phyloP scores from a whole-genome alignment of 1,284 basidiomycete species.

The Xanthoconium separans region DNA sequence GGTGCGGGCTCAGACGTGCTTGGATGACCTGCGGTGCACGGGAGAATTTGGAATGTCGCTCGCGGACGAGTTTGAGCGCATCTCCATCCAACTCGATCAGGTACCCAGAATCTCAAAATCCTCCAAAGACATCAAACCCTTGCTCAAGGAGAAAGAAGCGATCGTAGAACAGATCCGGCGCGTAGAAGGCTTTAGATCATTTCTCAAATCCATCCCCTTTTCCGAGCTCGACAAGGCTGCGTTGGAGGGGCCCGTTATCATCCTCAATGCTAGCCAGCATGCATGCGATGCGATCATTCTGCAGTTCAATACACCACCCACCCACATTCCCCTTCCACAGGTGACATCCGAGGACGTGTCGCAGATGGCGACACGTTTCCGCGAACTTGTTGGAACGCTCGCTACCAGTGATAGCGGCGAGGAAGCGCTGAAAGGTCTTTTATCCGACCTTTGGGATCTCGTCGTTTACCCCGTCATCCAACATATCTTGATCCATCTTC shows the following conservation, averaged over 20 bases:
- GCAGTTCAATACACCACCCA: constrained; percentile 7
- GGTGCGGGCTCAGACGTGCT: constrained; percentile 18
- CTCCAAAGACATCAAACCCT: constrained; percentile 15
- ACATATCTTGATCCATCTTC: constrained; percentile 12
- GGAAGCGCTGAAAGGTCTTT: constrained; percentile 13
- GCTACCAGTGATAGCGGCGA: neutral
- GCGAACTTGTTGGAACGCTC: constrained; percentile 9
- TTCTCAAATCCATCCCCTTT: constrained; percentile 26
- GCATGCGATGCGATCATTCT: constrained; percentile 32
- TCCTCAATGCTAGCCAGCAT: constrained; percentile 24
- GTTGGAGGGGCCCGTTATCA: constrained; percentile 36
- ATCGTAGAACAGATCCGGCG: constrained; percentile 27
- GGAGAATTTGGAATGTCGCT: constrained; percentile 19
- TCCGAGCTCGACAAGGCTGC: constrained; percentile 29
- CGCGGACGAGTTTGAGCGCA: constrained; percentile 25
- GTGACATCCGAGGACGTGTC: constrained; percentile 17
- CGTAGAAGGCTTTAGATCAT: constrained; percentile 29
- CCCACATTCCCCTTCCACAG: constrained; percentile 21
- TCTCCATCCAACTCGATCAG: constrained; percentile 24
- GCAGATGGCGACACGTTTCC: constrained; percentile 21
- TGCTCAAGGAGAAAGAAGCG: constrained; percentile 25
- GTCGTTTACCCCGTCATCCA: constrained; percentile 30
- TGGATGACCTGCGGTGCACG: constrained; percentile 27
- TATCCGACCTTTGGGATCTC: constrained; percentile 35
- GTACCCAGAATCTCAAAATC: constrained; percentile 4